phyloP scores from a whole-genome alignment of 371 early-diverging fungal species.

The Apophysomyces variabilis region DNA sequence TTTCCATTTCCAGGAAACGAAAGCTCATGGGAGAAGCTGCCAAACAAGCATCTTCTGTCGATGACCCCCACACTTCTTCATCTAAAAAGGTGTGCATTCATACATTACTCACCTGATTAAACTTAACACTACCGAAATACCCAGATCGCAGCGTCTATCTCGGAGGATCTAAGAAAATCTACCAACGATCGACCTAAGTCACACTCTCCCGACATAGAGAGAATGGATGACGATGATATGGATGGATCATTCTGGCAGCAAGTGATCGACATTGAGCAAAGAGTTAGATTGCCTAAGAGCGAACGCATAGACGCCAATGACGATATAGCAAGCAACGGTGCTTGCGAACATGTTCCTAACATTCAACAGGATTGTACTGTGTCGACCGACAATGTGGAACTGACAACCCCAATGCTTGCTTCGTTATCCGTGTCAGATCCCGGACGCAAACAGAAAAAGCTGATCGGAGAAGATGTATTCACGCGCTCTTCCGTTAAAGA shows the following conservation, averaged over 20 bases:
- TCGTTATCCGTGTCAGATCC: constrained; percentile 13
- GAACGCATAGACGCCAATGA: background rate
- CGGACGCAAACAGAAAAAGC: constrained; percentile 20
- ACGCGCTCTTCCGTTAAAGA: constrained; percentile 51
- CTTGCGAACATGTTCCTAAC: background rate
- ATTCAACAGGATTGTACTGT: constrained; percentile 10
- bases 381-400: background rate
- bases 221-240: constrained; percentile 8
- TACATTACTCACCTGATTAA: background rate
- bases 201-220: background rate
- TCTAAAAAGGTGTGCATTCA: background rate
- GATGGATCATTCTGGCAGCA: constrained; percentile 5
- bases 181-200: background rate
- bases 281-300: background rate
- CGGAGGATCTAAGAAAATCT: background rate
- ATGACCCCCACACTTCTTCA: background rate
- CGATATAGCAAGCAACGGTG: background rate
- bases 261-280: constrained; percentile 4
- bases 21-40: background rate
- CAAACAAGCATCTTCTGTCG: background rate
- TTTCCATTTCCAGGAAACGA: constrained; percentile 7
- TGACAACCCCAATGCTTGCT: constrained; percentile 17
- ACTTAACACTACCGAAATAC: background rate
- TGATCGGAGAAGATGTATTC: constrained; percentile 59
- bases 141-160: background rate